These are phyloP conservation scores for Aurantiochytrium sp. DNA, from an alignment of 108 stramenopile genomes.

Conservation along the genomic window DNA sequence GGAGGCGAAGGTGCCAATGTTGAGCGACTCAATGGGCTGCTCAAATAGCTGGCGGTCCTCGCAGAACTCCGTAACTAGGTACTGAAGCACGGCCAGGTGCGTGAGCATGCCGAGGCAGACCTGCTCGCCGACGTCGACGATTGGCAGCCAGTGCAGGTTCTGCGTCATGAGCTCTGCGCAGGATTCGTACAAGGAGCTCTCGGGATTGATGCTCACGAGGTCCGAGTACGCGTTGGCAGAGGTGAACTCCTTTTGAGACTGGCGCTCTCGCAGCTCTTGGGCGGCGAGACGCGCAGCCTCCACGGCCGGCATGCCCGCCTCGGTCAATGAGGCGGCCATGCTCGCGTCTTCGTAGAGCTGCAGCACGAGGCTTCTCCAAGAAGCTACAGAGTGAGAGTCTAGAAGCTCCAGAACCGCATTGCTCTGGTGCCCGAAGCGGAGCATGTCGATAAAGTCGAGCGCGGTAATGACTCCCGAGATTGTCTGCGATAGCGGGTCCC, in stretches of 20 bases:
- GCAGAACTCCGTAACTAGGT: constrained; percentile 84
- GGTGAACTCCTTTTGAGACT: not conserved
- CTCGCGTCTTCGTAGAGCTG: not conserved
- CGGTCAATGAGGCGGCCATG: not conserved
- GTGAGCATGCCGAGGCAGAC: constrained; percentile 67
- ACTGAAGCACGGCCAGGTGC: constrained; percentile 78
- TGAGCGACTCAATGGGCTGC: constrained; percentile 78
- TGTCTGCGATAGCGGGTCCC: constrained; percentile 76
- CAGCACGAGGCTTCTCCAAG: constrained; percentile 22
- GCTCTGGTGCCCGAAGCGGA: constrained; percentile 71
- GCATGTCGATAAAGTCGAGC: constrained; percentile 89
- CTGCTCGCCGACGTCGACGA: constrained; percentile 72
- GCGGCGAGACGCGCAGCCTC: constrained; percentile 8
- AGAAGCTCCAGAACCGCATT: constrained; percentile 56
- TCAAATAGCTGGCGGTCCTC: constrained; percentile 90
- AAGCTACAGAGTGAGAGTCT: constrained; percentile 68
- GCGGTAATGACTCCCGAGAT: constrained; percentile 89
- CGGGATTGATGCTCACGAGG: not conserved
- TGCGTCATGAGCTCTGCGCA: constrained; percentile 61
- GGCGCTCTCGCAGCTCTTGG: not conserved
- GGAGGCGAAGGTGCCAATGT: constrained; percentile 78
- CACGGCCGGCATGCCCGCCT: constrained; percentile 23
- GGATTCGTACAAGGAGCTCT: constrained; percentile 52
- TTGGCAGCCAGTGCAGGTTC: constrained; percentile 71
- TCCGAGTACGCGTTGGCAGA: not conserved